Conservation (phyloP, 371 early-diverging fungal genomes). For the Fennellomyces sp. region DNA sequence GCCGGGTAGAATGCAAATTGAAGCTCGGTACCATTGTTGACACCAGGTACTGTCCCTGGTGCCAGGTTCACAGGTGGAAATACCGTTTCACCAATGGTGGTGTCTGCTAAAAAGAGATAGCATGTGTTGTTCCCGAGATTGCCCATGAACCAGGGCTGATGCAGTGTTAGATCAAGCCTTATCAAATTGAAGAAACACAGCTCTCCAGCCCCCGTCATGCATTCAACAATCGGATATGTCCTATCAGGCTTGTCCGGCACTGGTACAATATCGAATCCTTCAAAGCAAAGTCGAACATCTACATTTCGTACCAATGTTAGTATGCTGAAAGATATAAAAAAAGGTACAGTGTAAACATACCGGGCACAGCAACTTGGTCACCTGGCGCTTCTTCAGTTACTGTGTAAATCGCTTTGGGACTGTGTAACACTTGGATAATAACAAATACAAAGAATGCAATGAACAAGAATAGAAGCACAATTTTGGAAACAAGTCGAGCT, state of each 20-base stretch:
- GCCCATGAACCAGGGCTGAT: conserved; percentile 19
- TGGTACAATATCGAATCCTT: conserved; percentile 10
- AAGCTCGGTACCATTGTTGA: conserved; percentile 20
- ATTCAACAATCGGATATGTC: conserved; percentile 13
- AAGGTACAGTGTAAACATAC: neutral
- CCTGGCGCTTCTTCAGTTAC: conserved; percentile 9
- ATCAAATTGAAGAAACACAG: conserved; percentile 13
- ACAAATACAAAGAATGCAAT: conserved; percentile 26
- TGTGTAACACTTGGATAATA: conserved; percentile 25
- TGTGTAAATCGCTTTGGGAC: conserved; percentile 19
- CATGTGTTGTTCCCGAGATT: conserved; percentile 18
- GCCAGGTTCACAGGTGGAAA: conserved; percentile 10
- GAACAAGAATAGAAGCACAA: conserved; percentile 23
- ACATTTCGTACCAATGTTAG: neutral
- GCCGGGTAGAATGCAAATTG: conserved; percentile 19
- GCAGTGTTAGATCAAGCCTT: conserved; percentile 16
- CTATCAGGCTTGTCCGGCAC: neutral
- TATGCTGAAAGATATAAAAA: neutral
- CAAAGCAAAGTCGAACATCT: conserved; percentile 31
- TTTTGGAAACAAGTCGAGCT: conserved; percentile 19
- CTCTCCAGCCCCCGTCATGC: conserved; percentile 18
- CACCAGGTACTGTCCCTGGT: neutral
- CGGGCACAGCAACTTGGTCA: conserved; percentile 12
- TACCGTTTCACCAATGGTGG: neutral
- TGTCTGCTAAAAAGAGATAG: conserved; percentile 25